phyloP scores from a whole-genome alignment of 345 rosid genomes.

The Ricinus communis region DNA sequence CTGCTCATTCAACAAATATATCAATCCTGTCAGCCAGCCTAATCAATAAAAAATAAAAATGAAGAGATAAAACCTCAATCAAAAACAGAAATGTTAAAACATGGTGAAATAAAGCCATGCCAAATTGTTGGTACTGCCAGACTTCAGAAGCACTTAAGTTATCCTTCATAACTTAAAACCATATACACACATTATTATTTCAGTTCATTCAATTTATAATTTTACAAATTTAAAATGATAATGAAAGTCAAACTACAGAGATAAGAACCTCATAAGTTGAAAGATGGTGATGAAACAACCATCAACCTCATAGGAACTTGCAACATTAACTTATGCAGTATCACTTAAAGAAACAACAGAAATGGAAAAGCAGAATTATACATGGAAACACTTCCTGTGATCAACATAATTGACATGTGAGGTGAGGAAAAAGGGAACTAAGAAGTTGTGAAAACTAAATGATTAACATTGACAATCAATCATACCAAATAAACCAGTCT shows the following conservation, averaged over 20 bases:
- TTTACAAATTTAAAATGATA: neutral
- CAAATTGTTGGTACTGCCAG: neutral
- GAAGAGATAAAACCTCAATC: constrained; percentile 42
- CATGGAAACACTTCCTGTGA: neutral
- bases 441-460: neutral
- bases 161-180: neutral
- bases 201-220: neutral
- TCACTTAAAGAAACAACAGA: neutral
- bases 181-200: neutral
- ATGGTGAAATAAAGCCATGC: neutral
- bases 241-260: neutral
- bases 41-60: constrained; percentile 51
- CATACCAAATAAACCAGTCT: neutral
- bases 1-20: constrained; percentile 79
- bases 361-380: neutral
- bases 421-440: neutral
- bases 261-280: neutral
- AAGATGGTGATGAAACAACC: neutral
- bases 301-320: neutral
- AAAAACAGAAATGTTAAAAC: constrained; percentile 6
- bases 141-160: neutral
- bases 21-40: constrained; percentile 75
- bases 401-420: neutral
- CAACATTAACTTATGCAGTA: neutral
- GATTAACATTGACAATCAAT: neutral